These are phyloP conservation scores for Phialemoniopsis sp. DNA, from an alignment of 2,329 filamentous ascomycete species.

Conservation along the genomic window DNA sequence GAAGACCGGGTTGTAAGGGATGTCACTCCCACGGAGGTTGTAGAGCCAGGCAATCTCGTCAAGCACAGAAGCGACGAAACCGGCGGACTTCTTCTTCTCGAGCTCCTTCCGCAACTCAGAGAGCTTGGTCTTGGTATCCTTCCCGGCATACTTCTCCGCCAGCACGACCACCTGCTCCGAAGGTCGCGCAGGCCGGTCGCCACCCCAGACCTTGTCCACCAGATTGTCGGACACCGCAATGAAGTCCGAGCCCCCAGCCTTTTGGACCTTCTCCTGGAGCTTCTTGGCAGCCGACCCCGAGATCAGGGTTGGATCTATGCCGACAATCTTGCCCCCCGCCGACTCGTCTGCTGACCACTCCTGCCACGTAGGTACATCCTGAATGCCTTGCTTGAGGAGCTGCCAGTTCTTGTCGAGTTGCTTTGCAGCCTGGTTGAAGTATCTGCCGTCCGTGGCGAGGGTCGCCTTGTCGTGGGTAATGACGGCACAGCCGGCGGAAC, in stretches of 20 bases:
- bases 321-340: conserved; percentile 82
- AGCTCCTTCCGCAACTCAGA: conserved; percentile 85
- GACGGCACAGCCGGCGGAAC: conserved; percentile 90
- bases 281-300: conserved; percentile 62
- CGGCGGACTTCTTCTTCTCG: conserved; percentile 81
- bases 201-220: conserved; percentile 85
- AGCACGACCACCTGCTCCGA: conserved; percentile 73
- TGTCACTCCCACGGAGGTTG: conserved; percentile 91
- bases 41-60: conserved; percentile 99
- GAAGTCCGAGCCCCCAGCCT: conserved; percentile 75
- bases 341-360: conserved; percentile 90
- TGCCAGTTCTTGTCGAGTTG: conserved; percentile 91
- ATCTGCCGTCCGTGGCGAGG: conserved; percentile 90
- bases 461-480: conserved; percentile 83
- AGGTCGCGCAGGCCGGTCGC: conserved; percentile 68
- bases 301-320: conserved; percentile 85
- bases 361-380: conserved; percentile 94
- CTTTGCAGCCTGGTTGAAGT: conserved; percentile 93
- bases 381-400: conserved; percentile 86
- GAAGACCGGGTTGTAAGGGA: conserved; percentile 97
- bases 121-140: conserved; percentile 78
- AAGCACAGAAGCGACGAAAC: conserved; percentile 88
- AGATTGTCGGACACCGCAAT: conserved; percentile 76
- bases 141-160: conserved; percentile 71
- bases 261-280: conserved; percentile 80